Base-by-base conservation (phyloP, 805 yeast species). In the Sporopachydermia quercuum region DNA sequence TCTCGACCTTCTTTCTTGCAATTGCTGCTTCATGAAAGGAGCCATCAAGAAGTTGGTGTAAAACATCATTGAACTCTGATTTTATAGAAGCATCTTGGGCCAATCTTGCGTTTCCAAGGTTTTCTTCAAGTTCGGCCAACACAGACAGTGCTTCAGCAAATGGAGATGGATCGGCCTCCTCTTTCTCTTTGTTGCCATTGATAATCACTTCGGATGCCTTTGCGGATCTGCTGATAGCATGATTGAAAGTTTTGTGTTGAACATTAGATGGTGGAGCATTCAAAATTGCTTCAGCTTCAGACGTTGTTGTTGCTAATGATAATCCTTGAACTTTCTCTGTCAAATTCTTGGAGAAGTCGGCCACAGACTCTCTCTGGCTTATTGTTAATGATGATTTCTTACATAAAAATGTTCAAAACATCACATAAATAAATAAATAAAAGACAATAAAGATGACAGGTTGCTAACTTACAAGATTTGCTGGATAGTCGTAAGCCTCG, bases 401-500 rank as follows among this genome's bases (percentile, higher is more conserved):
- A 11, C 8, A 36, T 11, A 14, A 13, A 17, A 14, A 33, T n/a
- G n/a, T n/a, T n/a, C n/a, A n/a, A n/a, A n/a, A n/a, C n/a, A n/a
- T n/a, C n/a, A n/a, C n/a, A n/a, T n/a, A n/a, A n/a, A n/a, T n/a
- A n/a, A n/a, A n/a, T n/a, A n/a, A 23, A 23, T 23, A 23, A 23
- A 23, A 8, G 13, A 23, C 30, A n/a, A 23, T 23, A 23, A 23
- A 23, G n/a, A n/a, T 23, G 30, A 23, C n/a, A 23, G 30, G n/a
- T 8, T 8, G 17, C 4, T 17, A 11, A 39, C 53, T 11, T 42
- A 50, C 54, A 47, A 76, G 63, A 50, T 78, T 77, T 41, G 75
- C 71, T 5, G 94, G 94, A 56, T 83, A 83, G 59, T 83, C 94
- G 58, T 83, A 84, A 38, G 80, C 70, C 58, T 82, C 94, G 48